These are phyloP conservation scores for Melaleuca quinquenervia DNA, from an alignment of 345 rosid species.

Conservation along the genomic window DNA sequence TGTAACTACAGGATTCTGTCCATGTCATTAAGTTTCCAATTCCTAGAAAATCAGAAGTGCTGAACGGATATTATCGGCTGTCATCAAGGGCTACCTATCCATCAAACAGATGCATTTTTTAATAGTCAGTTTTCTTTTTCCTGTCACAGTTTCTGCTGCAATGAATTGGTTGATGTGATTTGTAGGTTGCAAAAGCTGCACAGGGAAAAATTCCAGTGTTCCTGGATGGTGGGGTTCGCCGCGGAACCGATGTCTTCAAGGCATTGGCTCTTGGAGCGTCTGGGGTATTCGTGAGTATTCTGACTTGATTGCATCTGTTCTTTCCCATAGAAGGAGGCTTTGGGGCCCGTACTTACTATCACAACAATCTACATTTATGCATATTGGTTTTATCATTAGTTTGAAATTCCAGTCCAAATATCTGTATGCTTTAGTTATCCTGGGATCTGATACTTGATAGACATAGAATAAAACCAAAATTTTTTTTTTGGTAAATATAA, in stretches of 20 bases:
- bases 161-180: background rate
- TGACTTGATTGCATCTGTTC: background rate
- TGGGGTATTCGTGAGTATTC: conserved; percentile 74
- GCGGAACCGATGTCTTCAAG: conserved; percentile 98
- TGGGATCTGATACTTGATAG: background rate
- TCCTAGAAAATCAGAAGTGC: background rate
- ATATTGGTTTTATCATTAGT: background rate
- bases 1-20: background rate
- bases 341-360: background rate
- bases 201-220: conserved; percentile 84
- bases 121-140: background rate
- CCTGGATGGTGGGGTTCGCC: conserved; percentile 92
- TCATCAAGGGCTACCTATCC: background rate
- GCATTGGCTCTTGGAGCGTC: conserved; percentile 96
- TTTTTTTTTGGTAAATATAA: too few species aligned
- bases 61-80: background rate
- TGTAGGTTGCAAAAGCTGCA: conserved; percentile 79
- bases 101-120: background rate
- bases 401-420: background rate
- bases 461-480: background rate
- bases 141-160: background rate
- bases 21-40: background rate
- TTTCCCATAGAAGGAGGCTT: background rate
- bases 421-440: background rate
- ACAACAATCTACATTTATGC: background rate